These are phyloP conservation scores for Amphirosellinia nigrospora DNA, from an alignment of 495 filamentous ascomycete species.

Conservation along the genomic window DNA sequence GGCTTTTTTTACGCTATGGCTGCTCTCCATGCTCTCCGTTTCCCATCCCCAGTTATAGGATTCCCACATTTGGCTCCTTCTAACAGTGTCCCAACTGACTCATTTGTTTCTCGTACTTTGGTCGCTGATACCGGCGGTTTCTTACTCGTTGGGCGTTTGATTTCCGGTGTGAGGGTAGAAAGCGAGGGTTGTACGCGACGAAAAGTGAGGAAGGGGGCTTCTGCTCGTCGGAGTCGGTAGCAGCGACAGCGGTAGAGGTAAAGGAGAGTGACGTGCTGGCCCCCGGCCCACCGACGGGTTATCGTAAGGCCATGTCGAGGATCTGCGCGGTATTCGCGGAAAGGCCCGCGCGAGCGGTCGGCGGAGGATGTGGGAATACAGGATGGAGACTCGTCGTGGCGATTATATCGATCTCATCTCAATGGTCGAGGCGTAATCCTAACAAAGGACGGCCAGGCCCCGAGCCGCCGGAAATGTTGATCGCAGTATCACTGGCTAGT, in stretches of 20 bases:
- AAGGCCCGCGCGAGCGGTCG: constrained; percentile 59
- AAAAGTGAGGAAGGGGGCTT: not conserved
- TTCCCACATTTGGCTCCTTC: not conserved
- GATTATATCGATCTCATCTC: constrained; percentile 42
- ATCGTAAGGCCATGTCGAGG: constrained; percentile 54
- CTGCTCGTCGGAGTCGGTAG: not conserved
- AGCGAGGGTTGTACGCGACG: not conserved
- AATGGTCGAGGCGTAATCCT: constrained; percentile 11
- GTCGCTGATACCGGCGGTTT: not conserved
- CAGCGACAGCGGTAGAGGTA: not conserved
- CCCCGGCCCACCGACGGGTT: constrained; percentile 57
- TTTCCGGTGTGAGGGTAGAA: not conserved
- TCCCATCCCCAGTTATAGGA: not conserved
- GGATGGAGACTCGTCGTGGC: constrained; percentile 45
- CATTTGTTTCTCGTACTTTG: not conserved
- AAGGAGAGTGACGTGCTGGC: constrained; percentile 42
- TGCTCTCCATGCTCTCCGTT: not conserved
- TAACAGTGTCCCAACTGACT: not conserved
- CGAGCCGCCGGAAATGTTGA: not conserved
- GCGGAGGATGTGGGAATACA: constrained; percentile 47
- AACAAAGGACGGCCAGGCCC: constrained; percentile 2
- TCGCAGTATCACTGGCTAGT: not conserved
- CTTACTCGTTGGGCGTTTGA: not conserved
- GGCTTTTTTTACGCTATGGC: not conserved
- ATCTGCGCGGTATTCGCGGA: constrained; percentile 57